A percentile compares a stretch with the other conserved stretches of the same genome.
phyloP scores from a whole-genome alignment of 192 early-diverging fungal genomes.

The Backusella westeae region DNA sequence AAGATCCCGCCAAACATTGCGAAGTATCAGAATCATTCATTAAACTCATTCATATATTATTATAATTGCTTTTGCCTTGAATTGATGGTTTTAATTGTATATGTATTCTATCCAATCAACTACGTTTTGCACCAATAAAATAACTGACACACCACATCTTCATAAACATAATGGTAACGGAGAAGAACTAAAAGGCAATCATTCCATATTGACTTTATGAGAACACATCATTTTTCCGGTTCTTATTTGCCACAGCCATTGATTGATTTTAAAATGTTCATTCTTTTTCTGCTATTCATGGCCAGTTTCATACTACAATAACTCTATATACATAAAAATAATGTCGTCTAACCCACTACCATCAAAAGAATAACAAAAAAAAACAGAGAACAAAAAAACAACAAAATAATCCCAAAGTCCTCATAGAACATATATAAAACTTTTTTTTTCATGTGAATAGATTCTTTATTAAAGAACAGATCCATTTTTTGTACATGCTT shows the following conservation, averaged over 20 bases:
- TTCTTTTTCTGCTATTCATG: neutral
- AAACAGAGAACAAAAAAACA: neutral
- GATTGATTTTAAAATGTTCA: neutral
- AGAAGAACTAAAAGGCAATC: neutral
- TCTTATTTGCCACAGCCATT: neutral
- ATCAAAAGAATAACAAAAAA: neutral
- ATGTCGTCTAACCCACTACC: neutral
- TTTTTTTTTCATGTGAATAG: slow-evolving; percentile 1
- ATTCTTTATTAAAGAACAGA: slow-evolving; percentile 8
- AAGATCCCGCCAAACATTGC: neutral
- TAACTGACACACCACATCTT: neutral
- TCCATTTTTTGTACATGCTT: slow-evolving; percentile 8
- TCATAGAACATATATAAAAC: neutral
- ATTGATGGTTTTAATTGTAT: neutral
- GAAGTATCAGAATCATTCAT: neutral
- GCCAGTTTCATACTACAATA: neutral
- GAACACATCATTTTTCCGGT: neutral
- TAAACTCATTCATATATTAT: neutral
- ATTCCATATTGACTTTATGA: neutral
- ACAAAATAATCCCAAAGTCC: neutral
- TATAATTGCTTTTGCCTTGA: neutral
- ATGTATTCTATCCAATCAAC: neutral
- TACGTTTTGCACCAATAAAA: neutral
- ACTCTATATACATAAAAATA: neutral
- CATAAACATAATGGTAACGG: neutral